Evolutionary conservation across 2,329 filamentous ascomycete genomes (phyloP).

Genomic region (Nothopassalora personata): DNA sequence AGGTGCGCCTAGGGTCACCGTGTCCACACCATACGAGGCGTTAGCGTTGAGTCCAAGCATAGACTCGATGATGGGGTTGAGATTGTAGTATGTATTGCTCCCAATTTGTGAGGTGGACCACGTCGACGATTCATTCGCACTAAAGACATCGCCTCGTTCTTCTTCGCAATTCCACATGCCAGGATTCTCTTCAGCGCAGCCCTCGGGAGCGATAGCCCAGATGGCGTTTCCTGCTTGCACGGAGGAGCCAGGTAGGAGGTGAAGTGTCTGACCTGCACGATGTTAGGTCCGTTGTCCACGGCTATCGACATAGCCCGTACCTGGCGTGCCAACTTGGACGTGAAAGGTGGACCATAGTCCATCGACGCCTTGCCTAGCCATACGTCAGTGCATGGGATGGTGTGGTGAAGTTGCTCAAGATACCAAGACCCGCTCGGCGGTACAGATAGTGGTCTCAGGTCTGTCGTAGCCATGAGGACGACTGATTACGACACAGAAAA

Average conservation of each 20-base stretch:
- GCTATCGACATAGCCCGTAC: constrained; percentile 21
- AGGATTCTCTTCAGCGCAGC: constrained; percentile 23
- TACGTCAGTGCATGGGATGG: neutral
- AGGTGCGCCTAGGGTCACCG: constrained; percentile 22
- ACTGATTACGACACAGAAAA: neutral
- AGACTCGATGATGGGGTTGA: constrained; percentile 20
- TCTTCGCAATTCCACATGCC: constrained; percentile 18
- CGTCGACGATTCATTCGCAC: constrained; percentile 32
- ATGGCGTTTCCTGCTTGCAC: constrained; percentile 18
- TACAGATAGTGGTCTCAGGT: neutral
- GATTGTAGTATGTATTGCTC: constrained; percentile 31
- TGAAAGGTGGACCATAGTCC: constrained; percentile 40
- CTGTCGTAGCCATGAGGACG: neutral
- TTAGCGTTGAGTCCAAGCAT: constrained; percentile 22
- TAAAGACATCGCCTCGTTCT: constrained; percentile 29
- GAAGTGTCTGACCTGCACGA: constrained; percentile 10
- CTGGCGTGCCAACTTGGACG: constrained; percentile 37
- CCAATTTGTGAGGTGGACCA: constrained; percentile 33
- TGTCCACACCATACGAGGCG: constrained; percentile 36
- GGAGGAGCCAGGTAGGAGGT: constrained; percentile 24
- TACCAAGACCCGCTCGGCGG: constrained; percentile 1
- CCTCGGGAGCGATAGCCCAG: constrained; percentile 25
- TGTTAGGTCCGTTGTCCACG: neutral
- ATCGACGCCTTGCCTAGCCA: constrained; percentile 36
- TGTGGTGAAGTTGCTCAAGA: neutral